Evolutionary conservation across 2,329 filamentous ascomycete species (phyloP).

Genomic region (Clarireedia sp.): DNA sequence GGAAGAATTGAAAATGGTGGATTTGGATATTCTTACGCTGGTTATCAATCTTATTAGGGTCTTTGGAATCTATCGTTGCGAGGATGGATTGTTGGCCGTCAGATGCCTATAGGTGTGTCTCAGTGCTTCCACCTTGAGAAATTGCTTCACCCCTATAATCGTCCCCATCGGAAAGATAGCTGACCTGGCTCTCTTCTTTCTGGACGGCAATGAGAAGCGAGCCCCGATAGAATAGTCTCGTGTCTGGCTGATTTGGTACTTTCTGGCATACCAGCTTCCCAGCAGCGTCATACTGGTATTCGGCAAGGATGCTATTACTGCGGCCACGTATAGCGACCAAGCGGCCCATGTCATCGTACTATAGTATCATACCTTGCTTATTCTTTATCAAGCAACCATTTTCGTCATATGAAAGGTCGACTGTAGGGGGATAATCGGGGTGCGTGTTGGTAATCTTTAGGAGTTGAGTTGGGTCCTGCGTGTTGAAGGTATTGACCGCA

Average conservation of each 20-base stretch:
- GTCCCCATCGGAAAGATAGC: not conserved
- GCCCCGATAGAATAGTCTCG: not conserved
- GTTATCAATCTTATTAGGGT: not conserved
- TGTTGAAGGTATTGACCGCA: not conserved
- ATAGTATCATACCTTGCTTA: not conserved
- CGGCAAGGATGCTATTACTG: not conserved
- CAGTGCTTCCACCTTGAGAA: not conserved
- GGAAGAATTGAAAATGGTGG: too few species aligned
- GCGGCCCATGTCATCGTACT: conserved; percentile 2
- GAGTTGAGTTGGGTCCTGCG: conserved; percentile 4
- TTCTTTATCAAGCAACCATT: conserved; percentile 2
- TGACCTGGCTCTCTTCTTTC: not conserved
- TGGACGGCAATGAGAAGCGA: not conserved
- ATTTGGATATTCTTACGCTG: not conserved
- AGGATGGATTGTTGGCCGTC: not conserved
- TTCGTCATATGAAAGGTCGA: not conserved
- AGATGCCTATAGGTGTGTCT: conserved; percentile 1
- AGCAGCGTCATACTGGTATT: not conserved
- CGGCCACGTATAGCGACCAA: not conserved
- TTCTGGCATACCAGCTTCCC: conserved; percentile 1
- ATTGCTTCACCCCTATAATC: conserved; percentile 4
- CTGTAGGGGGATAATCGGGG: not conserved
- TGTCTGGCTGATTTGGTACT: not conserved
- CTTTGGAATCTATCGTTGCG: not conserved
- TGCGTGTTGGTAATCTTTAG: conserved; percentile 1